A percentile compares a stretch with the other conserved stretches of the same genome.
These are phyloP conservation scores for Halophytophthora batemanensis DNA, from an alignment of 352 stramenopile species.

Conservation along the genomic window DNA sequence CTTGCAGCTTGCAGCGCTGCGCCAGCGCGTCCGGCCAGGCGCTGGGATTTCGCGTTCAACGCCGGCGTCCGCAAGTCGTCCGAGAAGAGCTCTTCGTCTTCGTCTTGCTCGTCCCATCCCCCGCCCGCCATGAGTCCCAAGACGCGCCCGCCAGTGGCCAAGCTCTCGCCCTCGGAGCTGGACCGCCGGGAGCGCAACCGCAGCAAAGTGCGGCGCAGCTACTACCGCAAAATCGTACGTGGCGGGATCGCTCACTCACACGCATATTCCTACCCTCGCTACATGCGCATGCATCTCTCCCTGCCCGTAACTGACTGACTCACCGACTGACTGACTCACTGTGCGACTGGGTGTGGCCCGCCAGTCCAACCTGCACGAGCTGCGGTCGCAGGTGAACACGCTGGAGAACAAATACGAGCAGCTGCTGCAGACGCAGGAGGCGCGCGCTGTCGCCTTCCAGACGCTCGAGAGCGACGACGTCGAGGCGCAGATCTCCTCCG, in stretches of 20 bases:
- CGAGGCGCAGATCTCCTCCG: constrained; percentile 10
- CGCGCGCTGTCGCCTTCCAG: constrained; percentile 8
- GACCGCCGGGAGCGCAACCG: constrained; percentile 46
- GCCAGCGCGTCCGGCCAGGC: too few relatives aligned
- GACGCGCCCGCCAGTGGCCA: constrained; percentile 1
- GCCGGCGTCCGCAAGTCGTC: too few relatives aligned
- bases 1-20: too few relatives aligned
- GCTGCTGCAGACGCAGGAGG: constrained; percentile 31
- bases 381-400: constrained; percentile 41
- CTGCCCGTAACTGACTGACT: too few relatives aligned
- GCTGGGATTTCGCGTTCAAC: too few relatives aligned
- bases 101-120: background rate
- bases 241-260: too few relatives aligned
- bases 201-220: constrained; percentile 49
- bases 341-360: too few relatives aligned
- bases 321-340: background rate
- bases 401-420: constrained; percentile 44
- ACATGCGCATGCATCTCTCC: too few relatives aligned
- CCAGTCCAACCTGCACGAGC: constrained; percentile 42
- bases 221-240: constrained; percentile 58
- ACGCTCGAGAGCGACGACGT: constrained; percentile 9
- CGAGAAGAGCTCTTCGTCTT: background rate
- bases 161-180: constrained; percentile 34
- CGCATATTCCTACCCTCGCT: too few relatives aligned
- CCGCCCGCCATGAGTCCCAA: background rate